A percentile compares a stretch with the other conserved stretches of the same genome.
phyloP scores from a whole-genome alignment of 2,329 filamentous ascomycete genomes.

The Emergomyces orientalis region DNA sequence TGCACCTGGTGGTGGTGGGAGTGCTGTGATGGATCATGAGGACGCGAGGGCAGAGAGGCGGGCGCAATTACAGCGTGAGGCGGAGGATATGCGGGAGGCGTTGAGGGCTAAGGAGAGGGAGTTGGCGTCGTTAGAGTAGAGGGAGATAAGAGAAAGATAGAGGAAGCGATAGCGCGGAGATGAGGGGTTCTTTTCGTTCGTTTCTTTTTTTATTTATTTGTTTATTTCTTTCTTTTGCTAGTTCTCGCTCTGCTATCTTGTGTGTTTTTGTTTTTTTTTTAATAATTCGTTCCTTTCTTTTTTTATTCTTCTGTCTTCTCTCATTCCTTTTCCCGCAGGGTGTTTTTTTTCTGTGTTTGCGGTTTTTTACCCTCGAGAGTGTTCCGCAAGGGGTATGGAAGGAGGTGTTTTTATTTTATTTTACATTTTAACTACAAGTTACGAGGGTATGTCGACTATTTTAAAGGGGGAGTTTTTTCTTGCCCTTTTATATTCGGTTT shows the following conservation, averaged over 20 bases:
- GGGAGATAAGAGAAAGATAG: slow-evolving; percentile 8
- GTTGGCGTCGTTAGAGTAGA: slow-evolving; percentile 46
- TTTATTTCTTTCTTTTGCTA: no score
- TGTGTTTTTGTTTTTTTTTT: slow-evolving; percentile 10
- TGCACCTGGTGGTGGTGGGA: slow-evolving; percentile 16
- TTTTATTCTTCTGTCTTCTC: not conserved
- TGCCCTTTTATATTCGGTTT: no score
- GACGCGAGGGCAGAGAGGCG: slow-evolving; percentile 52
- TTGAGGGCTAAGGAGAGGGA: slow-evolving; percentile 66
- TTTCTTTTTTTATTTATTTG: not conserved
- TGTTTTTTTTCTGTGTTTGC: slow-evolving; percentile 4
- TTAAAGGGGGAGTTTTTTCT: no score
- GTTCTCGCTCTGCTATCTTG: no score
- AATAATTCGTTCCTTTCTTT: slow-evolving; percentile 4
- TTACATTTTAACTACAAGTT: not conserved
- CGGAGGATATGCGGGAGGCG: slow-evolving; percentile 65
- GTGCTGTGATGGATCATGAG: slow-evolving; percentile 35
- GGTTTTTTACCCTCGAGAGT: no score
- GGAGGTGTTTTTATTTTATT: not conserved
- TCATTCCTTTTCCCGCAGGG: slow-evolving; percentile 9
- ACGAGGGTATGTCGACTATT: no score
- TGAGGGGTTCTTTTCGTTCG: no score
- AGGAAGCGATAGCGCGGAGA: not conserved
- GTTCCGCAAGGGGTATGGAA: not conserved
- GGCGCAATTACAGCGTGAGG: slow-evolving; percentile 59